Percentiles rank a stretch among this genome's conserved stretches.
Conservation (phyloP, 495 filamentous ascomycete species). For the Penicillium lagena region DNA sequence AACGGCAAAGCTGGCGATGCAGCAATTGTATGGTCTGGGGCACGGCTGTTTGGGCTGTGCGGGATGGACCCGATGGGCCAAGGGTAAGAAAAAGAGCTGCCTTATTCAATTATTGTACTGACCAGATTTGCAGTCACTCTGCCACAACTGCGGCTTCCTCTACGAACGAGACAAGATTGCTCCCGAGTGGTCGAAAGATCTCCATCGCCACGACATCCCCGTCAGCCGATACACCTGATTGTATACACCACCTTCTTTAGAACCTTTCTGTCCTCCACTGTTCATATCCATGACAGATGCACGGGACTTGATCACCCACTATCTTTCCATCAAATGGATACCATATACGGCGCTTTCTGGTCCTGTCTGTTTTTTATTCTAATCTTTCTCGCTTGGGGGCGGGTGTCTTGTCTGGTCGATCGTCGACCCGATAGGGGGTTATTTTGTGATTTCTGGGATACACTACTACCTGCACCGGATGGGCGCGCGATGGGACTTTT, state of each 20-base stretch:
- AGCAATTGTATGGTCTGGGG: constrained; percentile 86
- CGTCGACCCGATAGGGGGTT: too few species aligned
- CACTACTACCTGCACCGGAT: too few species aligned
- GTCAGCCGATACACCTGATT: constrained; percentile 20
- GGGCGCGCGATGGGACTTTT: too few species aligned
- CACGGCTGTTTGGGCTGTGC: constrained; percentile 84
- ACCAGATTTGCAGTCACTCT: constrained; percentile 61
- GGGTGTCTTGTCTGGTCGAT: too few species aligned
- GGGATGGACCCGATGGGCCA: constrained; percentile 81
- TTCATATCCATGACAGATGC: background rate
- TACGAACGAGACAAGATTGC: constrained; percentile 82
- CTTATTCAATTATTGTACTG: background rate
- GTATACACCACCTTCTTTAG: background rate
- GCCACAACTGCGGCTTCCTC: constrained; percentile 86
- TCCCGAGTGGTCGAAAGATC: constrained; percentile 74
- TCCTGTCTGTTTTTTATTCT: too few species aligned
- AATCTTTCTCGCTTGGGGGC: too few species aligned
- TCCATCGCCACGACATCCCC: constrained; percentile 57
- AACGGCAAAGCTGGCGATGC: constrained; percentile 84
- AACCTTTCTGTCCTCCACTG: background rate
- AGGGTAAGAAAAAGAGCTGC: constrained; percentile 53
- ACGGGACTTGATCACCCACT: too few species aligned
- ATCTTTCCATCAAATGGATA: too few species aligned
- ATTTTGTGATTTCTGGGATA: too few species aligned
- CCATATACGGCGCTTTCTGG: too few species aligned